Percentiles rank a stretch among this genome's conserved stretches.
These are phyloP conservation scores for Xylaria castorea DNA, from an alignment of 495 filamentous ascomycete genomes.

Conservation along the genomic window DNA sequence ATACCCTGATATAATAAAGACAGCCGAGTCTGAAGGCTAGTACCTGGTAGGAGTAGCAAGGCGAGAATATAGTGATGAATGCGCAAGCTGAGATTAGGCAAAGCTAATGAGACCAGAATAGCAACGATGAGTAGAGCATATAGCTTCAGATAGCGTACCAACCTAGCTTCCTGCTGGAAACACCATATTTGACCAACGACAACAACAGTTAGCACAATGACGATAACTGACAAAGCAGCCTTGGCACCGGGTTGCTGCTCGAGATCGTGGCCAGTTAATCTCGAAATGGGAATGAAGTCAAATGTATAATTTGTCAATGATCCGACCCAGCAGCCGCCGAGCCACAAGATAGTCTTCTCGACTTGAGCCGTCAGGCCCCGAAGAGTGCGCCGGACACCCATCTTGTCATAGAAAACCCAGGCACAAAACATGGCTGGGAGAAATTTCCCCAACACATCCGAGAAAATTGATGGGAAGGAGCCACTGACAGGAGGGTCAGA, in stretches of 20 bases:
- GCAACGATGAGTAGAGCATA: constrained; percentile 66
- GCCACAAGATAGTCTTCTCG: constrained; percentile 76
- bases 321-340: constrained; percentile 78
- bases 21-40: constrained; percentile 80
- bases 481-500: constrained; percentile 73
- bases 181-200: constrained; percentile 73
- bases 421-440: constrained; percentile 78
- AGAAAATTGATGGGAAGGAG: constrained; percentile 61
- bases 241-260: constrained; percentile 78
- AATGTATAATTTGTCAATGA: constrained; percentile 85
- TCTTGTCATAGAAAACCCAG: constrained; percentile 77
- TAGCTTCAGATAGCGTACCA: constrained; percentile 73
- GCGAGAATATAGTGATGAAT: constrained; percentile 97
- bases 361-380: constrained; percentile 66
- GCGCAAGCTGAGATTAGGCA: constrained; percentile 84
- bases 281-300: constrained; percentile 80
- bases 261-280: constrained; percentile 79
- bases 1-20: constrained; percentile 84
- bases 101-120: constrained; percentile 67
- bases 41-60: constrained; percentile 80
- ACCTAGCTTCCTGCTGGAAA: constrained; percentile 73
- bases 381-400: constrained; percentile 59
- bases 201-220: constrained; percentile 65
- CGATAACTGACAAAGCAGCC: constrained; percentile 70
- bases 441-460: constrained; percentile 73